These are phyloP conservation scores for Boletus subcaerulescens DNA, from an alignment of 768 basidiomycete species.

Conservation along the genomic window DNA sequence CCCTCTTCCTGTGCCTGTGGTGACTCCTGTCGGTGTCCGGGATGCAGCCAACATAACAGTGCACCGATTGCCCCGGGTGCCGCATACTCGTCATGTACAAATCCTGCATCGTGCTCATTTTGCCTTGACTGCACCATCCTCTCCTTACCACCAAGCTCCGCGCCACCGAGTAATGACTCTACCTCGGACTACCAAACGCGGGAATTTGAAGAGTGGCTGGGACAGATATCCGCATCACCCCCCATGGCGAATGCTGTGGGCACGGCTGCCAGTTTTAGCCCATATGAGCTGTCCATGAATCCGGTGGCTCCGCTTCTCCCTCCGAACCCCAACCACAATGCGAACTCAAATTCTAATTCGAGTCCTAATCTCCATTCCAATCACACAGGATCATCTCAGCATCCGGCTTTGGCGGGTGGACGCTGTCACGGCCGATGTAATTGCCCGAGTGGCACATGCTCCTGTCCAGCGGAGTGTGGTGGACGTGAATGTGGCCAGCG, in stretches of 20 bases:
- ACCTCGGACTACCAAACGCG: constrained; percentile 42
- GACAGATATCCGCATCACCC: constrained; percentile 39
- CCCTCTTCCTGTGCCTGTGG: constrained; percentile 63
- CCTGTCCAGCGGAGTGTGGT: constrained; percentile 32
- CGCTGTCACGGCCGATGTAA: constrained; percentile 34
- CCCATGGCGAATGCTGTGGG: constrained; percentile 16
- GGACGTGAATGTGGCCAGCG: constrained; percentile 29
- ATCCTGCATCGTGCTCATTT: constrained; percentile 39
- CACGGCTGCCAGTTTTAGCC: constrained; percentile 25
- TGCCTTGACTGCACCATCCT: constrained; percentile 67
- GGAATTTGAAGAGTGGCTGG: constrained; percentile 64
- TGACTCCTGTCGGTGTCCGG: constrained; percentile 59
- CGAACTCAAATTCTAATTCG: constrained; percentile 1
- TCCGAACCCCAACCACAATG: constrained; percentile 1
- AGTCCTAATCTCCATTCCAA: constrained; percentile 7
- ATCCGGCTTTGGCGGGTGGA: constrained; percentile 20
- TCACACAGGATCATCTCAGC: constrained; percentile 13
- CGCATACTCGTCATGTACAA: constrained; percentile 36
- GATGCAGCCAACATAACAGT: constrained; percentile 55
- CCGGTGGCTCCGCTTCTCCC: constrained; percentile 11
- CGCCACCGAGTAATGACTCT: constrained; percentile 41
- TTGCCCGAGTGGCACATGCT: constrained; percentile 32
- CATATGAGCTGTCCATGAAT: constrained; percentile 28
- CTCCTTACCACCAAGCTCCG: constrained; percentile 42
- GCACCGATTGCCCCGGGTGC: constrained; percentile 37